Percentiles rank a stretch among this genome's conserved stretches.
Evolutionary conservation across 164 flowering plant species (phyloP).

Genomic region (Aristolochia californica): DNA sequence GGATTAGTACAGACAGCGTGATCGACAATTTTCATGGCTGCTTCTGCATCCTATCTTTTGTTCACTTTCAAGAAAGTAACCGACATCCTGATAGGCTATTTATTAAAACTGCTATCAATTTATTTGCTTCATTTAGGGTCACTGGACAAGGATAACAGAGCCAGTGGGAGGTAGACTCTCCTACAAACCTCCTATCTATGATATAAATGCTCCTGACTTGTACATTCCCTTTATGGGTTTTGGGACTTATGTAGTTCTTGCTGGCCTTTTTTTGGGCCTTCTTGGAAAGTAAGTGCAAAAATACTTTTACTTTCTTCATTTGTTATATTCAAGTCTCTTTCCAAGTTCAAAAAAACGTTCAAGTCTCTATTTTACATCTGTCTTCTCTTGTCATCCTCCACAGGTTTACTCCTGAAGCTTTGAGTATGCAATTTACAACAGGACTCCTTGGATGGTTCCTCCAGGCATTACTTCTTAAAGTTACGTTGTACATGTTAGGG

Average conservation of each 20-base stretch:
- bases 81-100: no score
- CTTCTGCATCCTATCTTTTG: no score
- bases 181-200: conserved; percentile 54
- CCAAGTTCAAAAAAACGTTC: not conserved
- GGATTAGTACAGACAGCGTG: no score
- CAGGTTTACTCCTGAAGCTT: conserved; percentile 49
- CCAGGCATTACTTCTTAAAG: conserved; percentile 27
- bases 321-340: not conserved
- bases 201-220: conserved; percentile 55
- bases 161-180: conserved; percentile 54
- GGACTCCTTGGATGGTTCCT: conserved; percentile 34
- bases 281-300: conserved; percentile 35
- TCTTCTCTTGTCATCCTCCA: conserved; percentile 1
- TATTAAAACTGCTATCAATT: no score
- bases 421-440: conserved; percentile 25
- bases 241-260: conserved; percentile 49
- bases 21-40: no score
- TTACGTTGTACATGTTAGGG: conserved; percentile 23
- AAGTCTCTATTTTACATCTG: not conserved
- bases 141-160: conserved; percentile 55
- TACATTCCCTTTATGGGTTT: conserved; percentile 60
- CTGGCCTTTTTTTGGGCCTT: conserved; percentile 42
- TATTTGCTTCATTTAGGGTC: conserved; percentile 26
- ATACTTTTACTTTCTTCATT: not conserved
- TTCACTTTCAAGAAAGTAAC: no score